Percentiles rank a stretch among this genome's conserved stretches.
Conservation (phyloP, 176 grass and related monocot genomes). For the Phoenix dactylifera region DNA sequence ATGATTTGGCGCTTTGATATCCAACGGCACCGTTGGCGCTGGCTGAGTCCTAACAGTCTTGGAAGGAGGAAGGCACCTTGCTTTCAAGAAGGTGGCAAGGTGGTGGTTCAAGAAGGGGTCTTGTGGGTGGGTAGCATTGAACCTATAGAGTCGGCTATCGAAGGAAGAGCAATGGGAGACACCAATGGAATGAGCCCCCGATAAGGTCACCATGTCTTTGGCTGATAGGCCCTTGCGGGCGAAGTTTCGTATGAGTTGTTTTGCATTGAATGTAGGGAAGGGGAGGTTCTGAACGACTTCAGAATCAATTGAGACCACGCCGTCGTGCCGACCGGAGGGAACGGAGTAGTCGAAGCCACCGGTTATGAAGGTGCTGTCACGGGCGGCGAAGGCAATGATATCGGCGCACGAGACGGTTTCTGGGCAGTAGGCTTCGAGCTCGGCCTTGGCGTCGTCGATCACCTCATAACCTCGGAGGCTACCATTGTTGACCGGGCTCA, state of each 20-base stretch:
- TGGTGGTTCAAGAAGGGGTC: constrained; percentile 21
- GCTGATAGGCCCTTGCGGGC: constrained; percentile 17
- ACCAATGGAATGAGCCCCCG: constrained; percentile 35
- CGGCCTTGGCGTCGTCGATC: constrained; percentile 43
- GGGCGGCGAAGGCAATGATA: constrained; percentile 55
- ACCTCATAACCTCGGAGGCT: constrained; percentile 48
- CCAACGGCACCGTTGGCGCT: constrained; percentile 26
- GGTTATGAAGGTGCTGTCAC: constrained; percentile 20
- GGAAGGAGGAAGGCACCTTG: constrained; percentile 19
- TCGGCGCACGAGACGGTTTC: constrained; percentile 72
- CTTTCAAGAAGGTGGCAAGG: constrained; percentile 18
- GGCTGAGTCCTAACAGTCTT: constrained; percentile 17
- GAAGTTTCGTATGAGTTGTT: constrained; percentile 17
- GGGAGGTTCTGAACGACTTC: constrained; percentile 35
- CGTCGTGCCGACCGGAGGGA: constrained; percentile 42
- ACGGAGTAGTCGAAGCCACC: constrained; percentile 24
- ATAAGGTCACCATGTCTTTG: constrained; percentile 37
- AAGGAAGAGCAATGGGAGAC: constrained; percentile 35
- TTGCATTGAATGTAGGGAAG: neutral
- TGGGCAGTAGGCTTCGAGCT: constrained; percentile 32
- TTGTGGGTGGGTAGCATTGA: neutral
- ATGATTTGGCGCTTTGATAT: constrained; percentile 15
- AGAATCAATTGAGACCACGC: constrained; percentile 22
- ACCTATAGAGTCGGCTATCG: constrained; percentile 29
- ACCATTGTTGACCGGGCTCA: constrained; percentile 22